Conservation (phyloP, 2,329 filamentous ascomycete species). For the Raffaelea albimanens region DNA sequence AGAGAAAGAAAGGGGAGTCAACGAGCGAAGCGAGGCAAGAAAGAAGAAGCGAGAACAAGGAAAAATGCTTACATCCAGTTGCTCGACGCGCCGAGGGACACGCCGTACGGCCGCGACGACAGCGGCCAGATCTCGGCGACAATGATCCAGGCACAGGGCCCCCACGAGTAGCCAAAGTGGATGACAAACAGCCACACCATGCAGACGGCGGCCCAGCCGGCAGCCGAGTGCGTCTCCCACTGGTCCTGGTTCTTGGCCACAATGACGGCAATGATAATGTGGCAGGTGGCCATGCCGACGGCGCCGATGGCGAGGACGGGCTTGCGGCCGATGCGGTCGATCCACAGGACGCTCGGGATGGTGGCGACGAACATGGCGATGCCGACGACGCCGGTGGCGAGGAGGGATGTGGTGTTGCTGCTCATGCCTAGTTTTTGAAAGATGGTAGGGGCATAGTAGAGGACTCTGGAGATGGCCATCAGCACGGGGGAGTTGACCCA, state of each 20-base stretch:
- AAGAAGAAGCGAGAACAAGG: not conserved
- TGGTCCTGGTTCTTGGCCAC: constrained; percentile 51
- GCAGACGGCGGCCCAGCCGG: constrained; percentile 58
- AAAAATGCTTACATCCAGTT: constrained; percentile 47
- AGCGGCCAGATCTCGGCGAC: constrained; percentile 68
- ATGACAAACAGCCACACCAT: constrained; percentile 71
- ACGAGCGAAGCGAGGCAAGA: not conserved
- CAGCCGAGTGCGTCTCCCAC: constrained; percentile 47
- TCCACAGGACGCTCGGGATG: constrained; percentile 56
- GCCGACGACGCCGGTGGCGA: constrained; percentile 63
- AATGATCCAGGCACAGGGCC: constrained; percentile 65
- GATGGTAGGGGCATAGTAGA: constrained; percentile 64
- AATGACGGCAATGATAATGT: constrained; percentile 63
- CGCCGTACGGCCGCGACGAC: constrained; percentile 60
- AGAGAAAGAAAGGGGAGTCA: not conserved
- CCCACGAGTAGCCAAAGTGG: constrained; percentile 69
- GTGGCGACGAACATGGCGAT: constrained; percentile 62
- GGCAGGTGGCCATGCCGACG: constrained; percentile 60
- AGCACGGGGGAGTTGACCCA: too few species aligned
- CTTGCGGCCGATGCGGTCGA: constrained; percentile 55
- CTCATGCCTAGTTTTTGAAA: constrained; percentile 56
- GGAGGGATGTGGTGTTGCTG: constrained; percentile 40
- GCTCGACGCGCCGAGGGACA: constrained; percentile 55
- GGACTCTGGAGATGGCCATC: constrained; percentile 30
- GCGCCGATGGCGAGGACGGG: constrained; percentile 54